Evolutionary conservation across 2,329 filamentous ascomycete genomes (phyloP).

Genomic region (Colletotrichum lupini): DNA sequence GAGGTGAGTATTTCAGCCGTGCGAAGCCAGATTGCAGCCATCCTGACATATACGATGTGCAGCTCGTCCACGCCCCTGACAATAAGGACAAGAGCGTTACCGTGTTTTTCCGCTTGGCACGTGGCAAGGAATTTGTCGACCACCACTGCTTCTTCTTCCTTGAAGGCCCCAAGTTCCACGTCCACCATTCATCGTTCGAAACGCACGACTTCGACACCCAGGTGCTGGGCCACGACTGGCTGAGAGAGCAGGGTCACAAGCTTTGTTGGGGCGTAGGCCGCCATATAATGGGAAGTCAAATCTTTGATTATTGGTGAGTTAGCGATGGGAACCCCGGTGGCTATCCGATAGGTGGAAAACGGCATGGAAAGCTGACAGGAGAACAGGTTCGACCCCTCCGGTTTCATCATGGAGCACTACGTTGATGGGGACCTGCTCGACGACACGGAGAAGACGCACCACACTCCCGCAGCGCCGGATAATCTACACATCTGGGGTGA

Average conservation of each 20-base stretch:
- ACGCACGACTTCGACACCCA: constrained; percentile 79
- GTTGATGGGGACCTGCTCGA: constrained; percentile 75
- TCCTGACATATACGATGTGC: not conserved
- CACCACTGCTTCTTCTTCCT: constrained; percentile 65
- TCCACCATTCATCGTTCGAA: constrained; percentile 78
- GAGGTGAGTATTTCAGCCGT: constrained; percentile 49
- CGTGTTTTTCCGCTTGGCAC: constrained; percentile 58
- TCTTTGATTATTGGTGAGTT: constrained; percentile 60
- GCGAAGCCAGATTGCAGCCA: too few relatives aligned
- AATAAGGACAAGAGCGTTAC: constrained; percentile 50
- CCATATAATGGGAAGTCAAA: constrained; percentile 76
- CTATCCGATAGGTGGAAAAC: not conserved
- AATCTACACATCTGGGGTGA: constrained; percentile 59
- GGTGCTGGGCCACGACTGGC: constrained; percentile 76
- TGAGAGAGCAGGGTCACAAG: constrained; percentile 70
- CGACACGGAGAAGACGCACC: constrained; percentile 60
- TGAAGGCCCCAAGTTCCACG: constrained; percentile 59
- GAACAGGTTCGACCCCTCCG: constrained; percentile 67
- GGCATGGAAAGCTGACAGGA: not conserved
- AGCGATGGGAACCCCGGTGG: not conserved
- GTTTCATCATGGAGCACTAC: constrained; percentile 77
- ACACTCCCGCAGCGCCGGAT: constrained; percentile 51
- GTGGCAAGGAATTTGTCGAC: constrained; percentile 57
- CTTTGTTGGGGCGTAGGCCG: constrained; percentile 78
- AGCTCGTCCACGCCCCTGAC: constrained; percentile 37